phyloP scores from a whole-genome alignment of 2,329 filamentous ascomycete species.

The Penicillium sp. region DNA sequence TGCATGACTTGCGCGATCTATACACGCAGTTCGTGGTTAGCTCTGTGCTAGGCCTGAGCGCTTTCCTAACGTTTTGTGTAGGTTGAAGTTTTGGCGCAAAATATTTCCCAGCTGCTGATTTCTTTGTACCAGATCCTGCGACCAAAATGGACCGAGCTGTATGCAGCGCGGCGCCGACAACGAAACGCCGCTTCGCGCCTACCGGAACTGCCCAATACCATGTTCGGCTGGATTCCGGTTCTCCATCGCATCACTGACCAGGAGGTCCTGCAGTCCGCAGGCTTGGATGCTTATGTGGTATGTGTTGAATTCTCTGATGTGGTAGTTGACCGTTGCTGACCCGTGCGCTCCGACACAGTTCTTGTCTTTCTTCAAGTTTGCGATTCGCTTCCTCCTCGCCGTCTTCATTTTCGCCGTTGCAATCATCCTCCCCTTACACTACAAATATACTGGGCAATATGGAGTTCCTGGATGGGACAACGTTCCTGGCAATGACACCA shows the following conservation, averaged over 20 bases:
- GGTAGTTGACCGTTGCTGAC: constrained; percentile 8
- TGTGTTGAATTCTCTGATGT: constrained; percentile 28
- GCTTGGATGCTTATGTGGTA: constrained; percentile 91
- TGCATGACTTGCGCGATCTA: constrained; percentile 40
- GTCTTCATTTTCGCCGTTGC: constrained; percentile 79
- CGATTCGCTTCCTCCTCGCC: constrained; percentile 76
- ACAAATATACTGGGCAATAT: constrained; percentile 57
- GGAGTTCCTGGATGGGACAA: constrained; percentile 41
- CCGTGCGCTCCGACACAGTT: constrained; percentile 54
- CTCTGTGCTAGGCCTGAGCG: constrained; percentile 42
- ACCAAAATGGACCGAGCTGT: constrained; percentile 87
- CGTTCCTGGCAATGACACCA: constrained; percentile 23
- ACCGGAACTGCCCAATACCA: constrained; percentile 76
- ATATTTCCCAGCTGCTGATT: constrained; percentile 8
- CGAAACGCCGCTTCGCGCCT: constrained; percentile 65
- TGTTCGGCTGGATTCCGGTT: constrained; percentile 91
- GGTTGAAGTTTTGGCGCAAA: constrained; percentile 12
- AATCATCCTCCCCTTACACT: constrained; percentile 84
- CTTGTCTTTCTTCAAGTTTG: constrained; percentile 93
- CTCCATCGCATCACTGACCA: constrained; percentile 84
- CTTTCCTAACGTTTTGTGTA: constrained; percentile 51
- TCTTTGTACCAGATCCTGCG: constrained; percentile 65
- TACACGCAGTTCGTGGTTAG: constrained; percentile 49
- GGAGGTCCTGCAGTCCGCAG: constrained; percentile 84
- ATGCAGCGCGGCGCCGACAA: constrained; percentile 82